phyloP scores from a whole-genome alignment of 306 rosid species.

The Adenanthera pavonina region DNA sequence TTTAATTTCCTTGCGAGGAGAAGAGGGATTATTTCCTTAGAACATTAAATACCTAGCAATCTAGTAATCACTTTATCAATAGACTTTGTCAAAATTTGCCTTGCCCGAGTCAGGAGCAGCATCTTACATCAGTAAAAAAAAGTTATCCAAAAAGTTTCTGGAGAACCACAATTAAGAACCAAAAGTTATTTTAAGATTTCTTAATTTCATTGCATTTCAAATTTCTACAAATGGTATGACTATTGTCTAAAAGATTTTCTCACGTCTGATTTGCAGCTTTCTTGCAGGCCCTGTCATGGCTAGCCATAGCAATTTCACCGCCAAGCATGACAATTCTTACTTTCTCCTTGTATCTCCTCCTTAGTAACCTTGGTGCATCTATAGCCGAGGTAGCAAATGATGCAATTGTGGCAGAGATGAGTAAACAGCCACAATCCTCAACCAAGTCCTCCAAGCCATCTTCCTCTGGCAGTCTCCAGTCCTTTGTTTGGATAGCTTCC shows the following conservation, averaged over 20 bases:
- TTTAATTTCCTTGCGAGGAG: not conserved
- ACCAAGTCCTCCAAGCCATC: conserved; percentile 50
- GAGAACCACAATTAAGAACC: conserved; percentile 13
- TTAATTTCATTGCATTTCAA: conserved; percentile 23
- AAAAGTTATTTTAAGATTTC: not conserved
- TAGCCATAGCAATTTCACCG: conserved; percentile 71
- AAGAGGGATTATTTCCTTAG: not conserved
- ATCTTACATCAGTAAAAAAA: not conserved
- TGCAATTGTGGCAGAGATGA: conserved; percentile 89
- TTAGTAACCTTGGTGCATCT: conserved; percentile 90
- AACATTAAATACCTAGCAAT: not conserved
- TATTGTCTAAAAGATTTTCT: conserved; percentile 20
- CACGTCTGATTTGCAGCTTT: conserved; percentile 67
- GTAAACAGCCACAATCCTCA: conserved; percentile 59
- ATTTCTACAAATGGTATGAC: conserved; percentile 17
- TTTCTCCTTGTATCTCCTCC: conserved; percentile 72
- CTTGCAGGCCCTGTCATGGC: conserved; percentile 91
- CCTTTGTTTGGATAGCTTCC: conserved; percentile 91
- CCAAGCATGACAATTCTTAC: conserved; percentile 64
- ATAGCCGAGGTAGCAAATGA: conserved; percentile 95
- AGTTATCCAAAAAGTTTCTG: not conserved
- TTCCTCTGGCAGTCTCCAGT: conserved; percentile 79
- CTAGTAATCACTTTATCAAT: not conserved
- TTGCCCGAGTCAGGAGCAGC: not conserved
- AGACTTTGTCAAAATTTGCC: not conserved